phyloP scores from a whole-genome alignment of 352 stramenopile species.

The Globisporangium yorkense region DNA sequence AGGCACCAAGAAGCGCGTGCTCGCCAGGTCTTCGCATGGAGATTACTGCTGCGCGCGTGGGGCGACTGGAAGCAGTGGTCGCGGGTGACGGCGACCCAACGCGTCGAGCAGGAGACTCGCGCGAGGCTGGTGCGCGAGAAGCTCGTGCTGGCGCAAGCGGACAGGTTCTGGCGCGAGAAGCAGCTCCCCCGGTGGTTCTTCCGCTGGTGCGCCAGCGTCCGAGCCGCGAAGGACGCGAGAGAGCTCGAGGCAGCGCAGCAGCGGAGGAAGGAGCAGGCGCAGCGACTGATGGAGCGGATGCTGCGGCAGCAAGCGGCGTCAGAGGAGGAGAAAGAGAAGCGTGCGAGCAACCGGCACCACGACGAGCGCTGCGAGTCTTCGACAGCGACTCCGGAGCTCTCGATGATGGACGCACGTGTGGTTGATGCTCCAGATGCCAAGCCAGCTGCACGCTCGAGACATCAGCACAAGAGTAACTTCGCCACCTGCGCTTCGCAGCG shows the following conservation, averaged over 20 bases:
- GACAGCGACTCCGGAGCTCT: not conserved
- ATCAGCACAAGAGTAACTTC: not conserved
- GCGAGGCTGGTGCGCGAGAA: slow-evolving; percentile 18
- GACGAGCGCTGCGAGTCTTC: not conserved
- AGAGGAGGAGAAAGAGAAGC: not conserved
- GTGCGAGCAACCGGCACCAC: not conserved
- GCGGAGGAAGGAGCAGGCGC: slow-evolving; percentile 27
- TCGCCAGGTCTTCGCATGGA: slow-evolving; percentile 16
- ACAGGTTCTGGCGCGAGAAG: slow-evolving; percentile 28
- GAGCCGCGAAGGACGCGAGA: slow-evolving; percentile 23
- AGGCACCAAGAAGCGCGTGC: slow-evolving; percentile 1
- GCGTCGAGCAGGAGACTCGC: slow-evolving; percentile 10
- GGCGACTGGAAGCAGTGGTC: slow-evolving; percentile 11
- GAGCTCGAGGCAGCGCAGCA: slow-evolving; percentile 16
- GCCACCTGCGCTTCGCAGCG: not conserved
- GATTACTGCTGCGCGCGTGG: slow-evolving; percentile 18
- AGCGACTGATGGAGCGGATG: slow-evolving; percentile 36
- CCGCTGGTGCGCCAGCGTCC: slow-evolving; percentile 25
- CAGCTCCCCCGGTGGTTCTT: slow-evolving; percentile 48
- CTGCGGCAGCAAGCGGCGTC: slow-evolving; percentile 12
- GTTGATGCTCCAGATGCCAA: not conserved
- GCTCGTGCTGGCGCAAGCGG: slow-evolving; percentile 11
- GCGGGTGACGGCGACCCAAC: not conserved
- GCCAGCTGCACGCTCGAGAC: not conserved
- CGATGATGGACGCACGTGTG: not conserved